These are phyloP conservation scores for Selaginella moellendorffii DNA, from an alignment of 75 land plant species.

Conservation along the genomic window DNA sequence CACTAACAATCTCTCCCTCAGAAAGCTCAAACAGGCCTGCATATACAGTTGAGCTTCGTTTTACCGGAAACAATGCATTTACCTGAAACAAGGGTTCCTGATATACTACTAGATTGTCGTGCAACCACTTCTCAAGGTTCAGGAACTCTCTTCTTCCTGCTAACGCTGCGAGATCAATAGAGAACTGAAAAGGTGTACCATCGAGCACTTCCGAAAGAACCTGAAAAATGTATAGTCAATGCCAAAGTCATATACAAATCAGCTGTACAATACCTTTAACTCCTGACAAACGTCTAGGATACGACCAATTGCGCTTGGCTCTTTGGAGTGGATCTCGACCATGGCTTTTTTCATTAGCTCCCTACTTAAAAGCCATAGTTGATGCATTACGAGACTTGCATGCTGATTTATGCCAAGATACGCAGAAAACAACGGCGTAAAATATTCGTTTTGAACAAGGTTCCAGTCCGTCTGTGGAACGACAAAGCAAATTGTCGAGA, in stretches of 20 bases:
- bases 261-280: constrained; percentile 15
- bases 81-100: constrained; percentile 72
- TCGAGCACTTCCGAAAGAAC: constrained; percentile 41
- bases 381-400: constrained; percentile 23
- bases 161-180: constrained; percentile 53
- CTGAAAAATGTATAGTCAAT: constrained; percentile 20
- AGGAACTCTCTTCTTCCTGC: constrained; percentile 50
- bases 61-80: neutral
- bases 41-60: neutral
- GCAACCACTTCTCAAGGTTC: constrained; percentile 76
- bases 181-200: constrained; percentile 36
- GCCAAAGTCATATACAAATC: neutral
- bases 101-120: constrained; percentile 39
- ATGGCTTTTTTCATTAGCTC: constrained; percentile 33
- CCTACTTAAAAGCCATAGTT: constrained; percentile 49
- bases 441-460: constrained; percentile 52
- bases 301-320: constrained; percentile 26
- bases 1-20: constrained; percentile 39
- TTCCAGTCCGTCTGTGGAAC: constrained; percentile 55
- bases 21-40: constrained; percentile 66
- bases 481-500: no score
- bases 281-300: constrained; percentile 42
- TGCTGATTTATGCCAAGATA: constrained; percentile 19
- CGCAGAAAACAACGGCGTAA: constrained; percentile 33
- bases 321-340: constrained; percentile 27